Evolutionary conservation across 345 rosid species (phyloP).

Genomic region (Pugionium cornutum): DNA sequence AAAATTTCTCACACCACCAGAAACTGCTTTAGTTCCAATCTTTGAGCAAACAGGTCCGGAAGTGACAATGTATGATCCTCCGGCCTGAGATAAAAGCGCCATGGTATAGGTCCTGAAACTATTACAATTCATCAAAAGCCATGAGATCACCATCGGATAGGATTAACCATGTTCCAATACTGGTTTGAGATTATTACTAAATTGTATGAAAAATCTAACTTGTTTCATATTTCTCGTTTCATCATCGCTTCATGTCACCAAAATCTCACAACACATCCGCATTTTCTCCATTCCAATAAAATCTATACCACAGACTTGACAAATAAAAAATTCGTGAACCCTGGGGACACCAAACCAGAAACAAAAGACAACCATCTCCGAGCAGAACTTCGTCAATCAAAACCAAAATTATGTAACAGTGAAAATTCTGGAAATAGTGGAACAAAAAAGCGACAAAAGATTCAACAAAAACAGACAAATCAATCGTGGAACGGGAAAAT

Average conservation of each 20-base stretch:
- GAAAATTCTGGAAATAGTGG: no score
- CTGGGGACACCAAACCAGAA: no score
- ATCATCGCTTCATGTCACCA: no score
- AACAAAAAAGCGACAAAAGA: not conserved
- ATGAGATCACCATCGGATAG: not conserved
- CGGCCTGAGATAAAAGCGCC: slow-evolving; percentile 61
- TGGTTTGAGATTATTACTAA: no score
- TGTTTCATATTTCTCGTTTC: no score
- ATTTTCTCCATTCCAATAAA: slow-evolving; percentile 11
- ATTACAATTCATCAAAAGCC: not conserved
- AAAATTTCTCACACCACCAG: slow-evolving; percentile 33
- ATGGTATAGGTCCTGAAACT: slow-evolving; percentile 46
- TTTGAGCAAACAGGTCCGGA: slow-evolving; percentile 22
- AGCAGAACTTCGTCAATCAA: not conserved
- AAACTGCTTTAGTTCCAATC: slow-evolving; percentile 37
- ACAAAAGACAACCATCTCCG: no score
- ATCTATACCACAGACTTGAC: not conserved
- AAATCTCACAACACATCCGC: slow-evolving; percentile 2
- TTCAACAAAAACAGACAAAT: slow-evolving; percentile 4
- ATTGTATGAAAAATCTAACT: no score
- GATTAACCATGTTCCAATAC: no score
- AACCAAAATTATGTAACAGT: not conserved
- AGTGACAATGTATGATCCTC: slow-evolving; percentile 46
- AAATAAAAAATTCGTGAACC: no score
- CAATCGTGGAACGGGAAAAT: not conserved